These are phyloP conservation scores for Coemansia sp. DNA, from an alignment of 192 early-diverging fungal genomes.

Conservation along the genomic window DNA sequence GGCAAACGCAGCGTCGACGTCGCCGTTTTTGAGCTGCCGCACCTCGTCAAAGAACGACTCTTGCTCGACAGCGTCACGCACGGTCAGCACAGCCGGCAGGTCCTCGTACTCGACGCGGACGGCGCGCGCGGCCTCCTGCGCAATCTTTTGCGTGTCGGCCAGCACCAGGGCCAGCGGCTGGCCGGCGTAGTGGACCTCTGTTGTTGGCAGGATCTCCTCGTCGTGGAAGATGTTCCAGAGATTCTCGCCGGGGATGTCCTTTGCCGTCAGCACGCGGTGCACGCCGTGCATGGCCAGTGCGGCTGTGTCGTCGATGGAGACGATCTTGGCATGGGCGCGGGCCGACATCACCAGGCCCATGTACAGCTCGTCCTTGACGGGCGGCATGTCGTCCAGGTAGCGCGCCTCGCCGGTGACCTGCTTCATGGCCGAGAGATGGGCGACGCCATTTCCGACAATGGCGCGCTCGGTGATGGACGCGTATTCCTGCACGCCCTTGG, in stretches of 20 bases:
- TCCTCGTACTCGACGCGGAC: slow-evolving; percentile 73
- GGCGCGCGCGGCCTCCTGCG: slow-evolving; percentile 63
- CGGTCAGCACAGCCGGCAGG: slow-evolving; percentile 67
- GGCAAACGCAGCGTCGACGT: slow-evolving; percentile 56
- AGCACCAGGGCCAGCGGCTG: slow-evolving; percentile 79
- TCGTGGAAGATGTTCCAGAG: slow-evolving; percentile 58
- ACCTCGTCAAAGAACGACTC: slow-evolving; percentile 59
- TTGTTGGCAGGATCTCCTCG: slow-evolving; percentile 78
- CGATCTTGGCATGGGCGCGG: slow-evolving; percentile 65
- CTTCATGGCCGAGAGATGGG: slow-evolving; percentile 73
- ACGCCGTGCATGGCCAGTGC: slow-evolving; percentile 67
- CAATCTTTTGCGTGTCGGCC: slow-evolving; percentile 62
- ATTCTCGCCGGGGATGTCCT: slow-evolving; percentile 69
- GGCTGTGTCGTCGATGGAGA: slow-evolving; percentile 54
- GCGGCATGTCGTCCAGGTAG: slow-evolving; percentile 83
- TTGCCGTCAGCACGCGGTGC: slow-evolving; percentile 57
- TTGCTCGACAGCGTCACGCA: slow-evolving; percentile 73
- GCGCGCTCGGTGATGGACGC: slow-evolving; percentile 28
- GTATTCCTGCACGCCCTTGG: slow-evolving; percentile 50
- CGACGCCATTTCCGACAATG: slow-evolving; percentile 63
- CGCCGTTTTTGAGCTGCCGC: slow-evolving; percentile 58
- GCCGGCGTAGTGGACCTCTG: slow-evolving; percentile 61
- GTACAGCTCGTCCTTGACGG: slow-evolving; percentile 62
- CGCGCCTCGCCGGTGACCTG: slow-evolving; percentile 81
- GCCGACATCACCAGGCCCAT: slow-evolving; percentile 64